Evolutionary conservation across 2,329 filamentous ascomycete species (phyloP), one percentile per base, ranked within the genome.

Genomic region (Hyphodiscus sp.): DNA sequence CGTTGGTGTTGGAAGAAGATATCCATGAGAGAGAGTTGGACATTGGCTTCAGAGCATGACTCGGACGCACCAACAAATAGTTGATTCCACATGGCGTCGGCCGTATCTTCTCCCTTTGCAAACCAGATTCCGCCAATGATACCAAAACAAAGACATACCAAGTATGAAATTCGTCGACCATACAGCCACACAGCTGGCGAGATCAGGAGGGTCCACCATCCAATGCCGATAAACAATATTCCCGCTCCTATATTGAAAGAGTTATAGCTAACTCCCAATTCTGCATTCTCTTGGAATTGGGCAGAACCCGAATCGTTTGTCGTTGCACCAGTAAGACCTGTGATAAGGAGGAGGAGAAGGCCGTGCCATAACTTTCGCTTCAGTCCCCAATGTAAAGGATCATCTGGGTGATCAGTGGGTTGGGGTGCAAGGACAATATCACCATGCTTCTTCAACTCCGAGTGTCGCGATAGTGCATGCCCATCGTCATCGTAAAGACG

Each of bases 1-100:
- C 77, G 73, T 55, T 79, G 77, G 59, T 82, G 79, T 66, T 80
- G 76, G 57, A 77, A 81, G 69, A 79, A 81, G 29, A 81, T 71
- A 58, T 81, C 79, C 7, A 78, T 75, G 29, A 82, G 68, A 1
- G 77, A 80, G n/a, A 80, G 66, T 61, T 82, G 79, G 8, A 78
- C 78, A 29, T 77, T 73, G 0, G 79, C 78, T 64, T 82, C 79
- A 1, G 76, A 78, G 43, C 77, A 77, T 8, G 76, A 73, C 64
- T 81, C 78, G 4, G 78, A 80, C 2, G 77, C 77, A 15, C 79
- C 79, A 2, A 81, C 76, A 51, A 81, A 81, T 2, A 81, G 69
- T 62, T 81, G 79, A 47, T 76, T 76, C 72, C 76, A 79, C 52
- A 81, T 73, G 2, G 76, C 73, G 53, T 79, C 76, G 16, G 67